A percentile compares a stretch with the other conserved stretches of the same genome.
Conservation (phyloP, 2,329 filamentous ascomycete genomes). For the Fusarium keratoplasticum region DNA sequence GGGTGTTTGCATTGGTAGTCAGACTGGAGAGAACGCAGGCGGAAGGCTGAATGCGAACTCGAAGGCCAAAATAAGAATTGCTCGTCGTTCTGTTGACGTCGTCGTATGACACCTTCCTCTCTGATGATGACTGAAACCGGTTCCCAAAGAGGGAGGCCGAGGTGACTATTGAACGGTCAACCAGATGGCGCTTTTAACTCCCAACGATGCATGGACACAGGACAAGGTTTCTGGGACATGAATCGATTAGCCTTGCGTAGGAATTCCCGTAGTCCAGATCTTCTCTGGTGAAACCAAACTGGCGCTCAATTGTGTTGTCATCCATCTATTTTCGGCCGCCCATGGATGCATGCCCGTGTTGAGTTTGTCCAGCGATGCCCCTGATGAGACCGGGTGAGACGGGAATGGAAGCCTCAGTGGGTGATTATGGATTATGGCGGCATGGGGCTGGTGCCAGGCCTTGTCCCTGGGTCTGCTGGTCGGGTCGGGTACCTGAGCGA, state of each 20-base stretch:
- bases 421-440: background rate
- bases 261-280: background rate
- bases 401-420: conserved; percentile 7
- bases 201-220: background rate
- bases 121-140: background rate
- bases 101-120: background rate
- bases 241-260: background rate
- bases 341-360: conserved; percentile 3
- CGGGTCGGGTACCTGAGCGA: conserved; percentile 18
- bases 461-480: conserved; percentile 18
- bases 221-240: background rate
- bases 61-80: background rate
- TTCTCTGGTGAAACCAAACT: background rate
- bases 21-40: background rate
- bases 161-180: background rate
- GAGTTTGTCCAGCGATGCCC: conserved; percentile 7
- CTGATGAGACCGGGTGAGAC: conserved; percentile 13
- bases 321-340: conserved; percentile 11
- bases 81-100: background rate
- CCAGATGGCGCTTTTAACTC: background rate
- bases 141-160: background rate
- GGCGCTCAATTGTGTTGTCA: background rate
- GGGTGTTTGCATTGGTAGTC: background rate
- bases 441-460: conserved; percentile 1
- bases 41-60: background rate